Conservation (phyloP, 768 basidiomycete genomes). For the Trametes sanguinea region DNA sequence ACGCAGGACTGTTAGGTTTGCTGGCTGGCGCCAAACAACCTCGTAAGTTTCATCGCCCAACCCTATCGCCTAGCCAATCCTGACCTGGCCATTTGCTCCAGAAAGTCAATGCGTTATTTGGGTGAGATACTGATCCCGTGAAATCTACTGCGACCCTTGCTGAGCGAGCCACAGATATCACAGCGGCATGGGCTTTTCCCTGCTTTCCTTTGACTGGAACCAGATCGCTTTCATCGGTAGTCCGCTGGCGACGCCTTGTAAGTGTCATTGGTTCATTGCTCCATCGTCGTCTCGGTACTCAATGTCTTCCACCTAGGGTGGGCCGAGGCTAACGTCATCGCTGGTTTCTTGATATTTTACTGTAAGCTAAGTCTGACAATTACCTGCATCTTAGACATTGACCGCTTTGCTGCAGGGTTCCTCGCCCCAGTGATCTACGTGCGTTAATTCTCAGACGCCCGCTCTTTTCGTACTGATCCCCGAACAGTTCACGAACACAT, state of each 20-base stretch:
- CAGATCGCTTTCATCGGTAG: slow-evolving; percentile 65
- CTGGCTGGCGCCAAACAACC: slow-evolving; percentile 48
- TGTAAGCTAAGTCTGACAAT: slow-evolving; percentile 31
- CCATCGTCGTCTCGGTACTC: too few relatives aligned
- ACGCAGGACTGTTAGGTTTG: slow-evolving; percentile 69
- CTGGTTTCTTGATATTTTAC: slow-evolving; percentile 48
- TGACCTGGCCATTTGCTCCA: background rate
- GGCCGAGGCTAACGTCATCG: slow-evolving; percentile 68
- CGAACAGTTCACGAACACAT: slow-evolving; percentile 49
- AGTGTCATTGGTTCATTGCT: too few relatives aligned
- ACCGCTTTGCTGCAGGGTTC: slow-evolving; percentile 33
- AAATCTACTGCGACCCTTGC: slow-evolving; percentile 2
- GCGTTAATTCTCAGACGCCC: slow-evolving; percentile 49
- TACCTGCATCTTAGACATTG: background rate
- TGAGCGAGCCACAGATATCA: slow-evolving; percentile 7
- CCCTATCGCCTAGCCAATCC: too few relatives aligned
- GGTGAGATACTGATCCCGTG: slow-evolving; percentile 38
- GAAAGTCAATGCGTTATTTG: slow-evolving; percentile 57
- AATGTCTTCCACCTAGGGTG: slow-evolving; percentile 43
- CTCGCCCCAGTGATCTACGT: slow-evolving; percentile 39
- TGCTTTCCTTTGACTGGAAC: slow-evolving; percentile 77
- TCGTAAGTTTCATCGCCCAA: slow-evolving; percentile 19
- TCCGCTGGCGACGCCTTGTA: slow-evolving; percentile 61
- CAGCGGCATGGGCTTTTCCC: slow-evolving; percentile 51
- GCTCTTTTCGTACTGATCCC: slow-evolving; percentile 77